Evolutionary conservation across 1,284 basidiomycete species (phyloP), one percentile per base, ranked within the genome.

Genomic region (Gymnopus androsaceus): DNA sequence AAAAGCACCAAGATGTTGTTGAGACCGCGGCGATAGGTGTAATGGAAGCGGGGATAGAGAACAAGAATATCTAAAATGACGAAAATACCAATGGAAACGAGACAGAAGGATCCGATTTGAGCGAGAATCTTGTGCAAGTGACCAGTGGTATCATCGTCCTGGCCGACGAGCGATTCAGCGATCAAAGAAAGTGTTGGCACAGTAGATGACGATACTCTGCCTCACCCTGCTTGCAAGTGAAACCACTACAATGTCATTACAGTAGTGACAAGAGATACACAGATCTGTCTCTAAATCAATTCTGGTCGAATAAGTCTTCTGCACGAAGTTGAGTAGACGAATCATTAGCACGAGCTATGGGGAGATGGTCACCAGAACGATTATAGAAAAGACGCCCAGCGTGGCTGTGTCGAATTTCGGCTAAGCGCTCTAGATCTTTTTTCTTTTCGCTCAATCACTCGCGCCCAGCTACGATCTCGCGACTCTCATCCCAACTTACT

Each of bases 51-150:
- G 54, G 92, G 89, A 72, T 95, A 95, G 58, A 95, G 82, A 63
- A 91, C 85, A 71, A 94, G 78, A 61, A 95, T 95, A 75, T 95
- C 93, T 48, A 92, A 89, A 59, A 96, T 57, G 66, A 96, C 91
- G 76, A 96, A 95, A 68, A 94, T 88, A 73, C 93, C 93, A 68
- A 97, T 97, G 59, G 90, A 90, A 67, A 95, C 85, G 57, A 98
- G 76, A 76, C 94, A 97, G 88, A 97, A 97, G 40, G 94, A 89
- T 66, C 95, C 95, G 65, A 98, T 97, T 71, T 95, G 91, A 56
- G 92, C 94, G 57, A 97, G 84, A 79, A 97, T 96, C 85, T 94
- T 95, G 76, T 97, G 95, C 82, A 98, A 86, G 76, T 98, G 95
- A 75, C 95, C 95, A 19, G 92, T 94, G 66, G 93, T 92, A 72